These are phyloP conservation scores for Fusarium buxicola DNA, from an alignment of 2,329 filamentous ascomycete species.

Conservation along the genomic window DNA sequence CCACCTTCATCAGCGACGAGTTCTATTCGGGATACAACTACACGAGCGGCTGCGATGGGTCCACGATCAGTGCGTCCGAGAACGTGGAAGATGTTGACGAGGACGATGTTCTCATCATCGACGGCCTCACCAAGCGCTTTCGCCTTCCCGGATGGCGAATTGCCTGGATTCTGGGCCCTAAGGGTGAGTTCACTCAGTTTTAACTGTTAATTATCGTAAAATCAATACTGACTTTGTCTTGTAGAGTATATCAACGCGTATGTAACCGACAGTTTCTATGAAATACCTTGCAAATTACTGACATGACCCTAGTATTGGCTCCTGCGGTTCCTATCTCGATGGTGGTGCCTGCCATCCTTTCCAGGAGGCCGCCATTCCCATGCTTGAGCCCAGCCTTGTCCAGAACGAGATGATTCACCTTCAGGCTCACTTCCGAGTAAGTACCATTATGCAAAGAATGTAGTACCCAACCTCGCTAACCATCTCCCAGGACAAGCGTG, in stretches of 20 bases:
- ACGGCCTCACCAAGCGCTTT: constrained; percentile 97
- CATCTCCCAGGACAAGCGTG: constrained; percentile 77
- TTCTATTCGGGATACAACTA: constrained; percentile 99
- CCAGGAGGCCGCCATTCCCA: constrained; percentile 90
- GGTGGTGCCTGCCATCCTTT: constrained; percentile 95
- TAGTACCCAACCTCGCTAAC: constrained; percentile 31
- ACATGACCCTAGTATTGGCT: constrained; percentile 72
- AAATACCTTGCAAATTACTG: constrained; percentile 15
- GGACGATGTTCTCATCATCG: constrained; percentile 93
- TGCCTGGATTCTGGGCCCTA: constrained; percentile 94
- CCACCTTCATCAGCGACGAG: constrained; percentile 94
- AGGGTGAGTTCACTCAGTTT: constrained; percentile 57
- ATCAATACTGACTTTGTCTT: constrained; percentile 21
- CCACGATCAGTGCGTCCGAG: constrained; percentile 87
- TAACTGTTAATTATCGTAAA: background rate
- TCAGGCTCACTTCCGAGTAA: constrained; percentile 83
- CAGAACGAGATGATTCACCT: constrained; percentile 88
- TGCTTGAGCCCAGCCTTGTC: constrained; percentile 90
- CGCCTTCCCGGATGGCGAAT: constrained; percentile 96
- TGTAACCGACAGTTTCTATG: constrained; percentile 39
- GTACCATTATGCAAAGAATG: constrained; percentile 27
- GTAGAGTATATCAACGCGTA: constrained; percentile 87
- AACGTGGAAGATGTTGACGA: constrained; percentile 91
- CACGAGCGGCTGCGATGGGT: constrained; percentile 89
- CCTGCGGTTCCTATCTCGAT: constrained; percentile 93